phyloP scores from a whole-genome alignment of 2,329 filamentous ascomycete species.

The Aphanocladium album region DNA sequence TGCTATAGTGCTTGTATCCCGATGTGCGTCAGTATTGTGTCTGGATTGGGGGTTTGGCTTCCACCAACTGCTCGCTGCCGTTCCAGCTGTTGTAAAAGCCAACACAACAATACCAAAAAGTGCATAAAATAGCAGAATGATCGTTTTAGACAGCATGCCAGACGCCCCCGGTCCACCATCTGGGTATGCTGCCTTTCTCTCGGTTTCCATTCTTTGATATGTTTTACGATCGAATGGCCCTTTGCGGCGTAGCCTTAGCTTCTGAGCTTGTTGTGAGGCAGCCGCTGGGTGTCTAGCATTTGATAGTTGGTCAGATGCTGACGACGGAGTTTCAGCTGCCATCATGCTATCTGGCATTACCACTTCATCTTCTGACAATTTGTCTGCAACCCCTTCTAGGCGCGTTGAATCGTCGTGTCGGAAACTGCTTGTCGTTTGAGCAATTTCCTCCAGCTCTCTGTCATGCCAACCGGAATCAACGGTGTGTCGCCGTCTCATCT shows the following conservation, averaged over 20 bases:
- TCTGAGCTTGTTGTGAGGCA: not conserved
- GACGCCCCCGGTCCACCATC: no score
- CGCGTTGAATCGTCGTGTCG: not conserved
- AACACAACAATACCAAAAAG: not conserved
- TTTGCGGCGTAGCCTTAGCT: not conserved
- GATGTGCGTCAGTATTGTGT: no score
- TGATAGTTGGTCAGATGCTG: no score
- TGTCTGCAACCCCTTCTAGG: not conserved
- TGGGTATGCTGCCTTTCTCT: not conserved
- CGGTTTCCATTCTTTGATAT: not conserved
- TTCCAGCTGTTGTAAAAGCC: not conserved
- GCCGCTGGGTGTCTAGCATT: not conserved
- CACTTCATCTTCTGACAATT: not conserved
- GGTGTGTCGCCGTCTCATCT: not conserved
- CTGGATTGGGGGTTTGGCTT: no score
- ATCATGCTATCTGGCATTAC: not conserved
- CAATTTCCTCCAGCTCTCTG: not conserved
- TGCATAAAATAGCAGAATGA: not conserved
- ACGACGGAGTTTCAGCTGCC: not conserved
- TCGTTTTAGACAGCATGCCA: not conserved
- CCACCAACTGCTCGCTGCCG: not conserved
- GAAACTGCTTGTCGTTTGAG: not conserved
- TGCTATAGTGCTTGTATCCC: no score
- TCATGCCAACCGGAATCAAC: not conserved
- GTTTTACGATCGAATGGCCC: not conserved